Percentiles rank a stretch among this genome's conserved stretches.
These are phyloP conservation scores for Monotropa hypopitys DNA, from an alignment of 179 eudicot genomes.

Conservation along the genomic window DNA sequence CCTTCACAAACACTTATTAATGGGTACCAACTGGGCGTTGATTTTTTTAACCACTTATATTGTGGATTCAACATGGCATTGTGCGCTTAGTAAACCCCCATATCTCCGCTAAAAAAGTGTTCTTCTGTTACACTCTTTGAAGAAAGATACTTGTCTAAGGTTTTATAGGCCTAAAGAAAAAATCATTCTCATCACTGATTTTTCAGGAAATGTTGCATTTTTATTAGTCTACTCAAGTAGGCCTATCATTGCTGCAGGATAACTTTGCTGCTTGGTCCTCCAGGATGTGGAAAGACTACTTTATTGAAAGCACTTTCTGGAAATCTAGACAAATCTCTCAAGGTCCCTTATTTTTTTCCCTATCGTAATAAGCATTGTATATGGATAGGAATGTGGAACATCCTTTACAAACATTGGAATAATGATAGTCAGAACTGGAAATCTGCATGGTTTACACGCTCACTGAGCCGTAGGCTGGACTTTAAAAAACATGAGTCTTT, in stretches of 20 bases:
- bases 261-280: constrained; percentile 84
- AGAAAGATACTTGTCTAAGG: background rate
- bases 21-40: no score
- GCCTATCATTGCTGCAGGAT: constrained; percentile 33
- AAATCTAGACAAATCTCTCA: constrained; percentile 52
- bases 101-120: no score
- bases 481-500: background rate
- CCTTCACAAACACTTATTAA: no score
- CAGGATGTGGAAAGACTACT: constrained; percentile 85
- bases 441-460: background rate
- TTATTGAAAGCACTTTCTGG: constrained; percentile 73
- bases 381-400: background rate
- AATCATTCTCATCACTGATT: background rate
- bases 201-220: background rate
- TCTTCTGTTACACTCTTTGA: background rate
- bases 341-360: constrained; percentile 29
- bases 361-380: constrained; percentile 1
- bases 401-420: background rate
- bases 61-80: no score
- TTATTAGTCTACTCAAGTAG: background rate
- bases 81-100: no score
- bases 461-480: background rate
- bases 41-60: no score
- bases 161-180: background rate
- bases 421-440: background rate